Evolutionary conservation across 225 moss, liverwort and hornwort species (phyloP).

Genomic region (Physcomitrium patens): DNA sequence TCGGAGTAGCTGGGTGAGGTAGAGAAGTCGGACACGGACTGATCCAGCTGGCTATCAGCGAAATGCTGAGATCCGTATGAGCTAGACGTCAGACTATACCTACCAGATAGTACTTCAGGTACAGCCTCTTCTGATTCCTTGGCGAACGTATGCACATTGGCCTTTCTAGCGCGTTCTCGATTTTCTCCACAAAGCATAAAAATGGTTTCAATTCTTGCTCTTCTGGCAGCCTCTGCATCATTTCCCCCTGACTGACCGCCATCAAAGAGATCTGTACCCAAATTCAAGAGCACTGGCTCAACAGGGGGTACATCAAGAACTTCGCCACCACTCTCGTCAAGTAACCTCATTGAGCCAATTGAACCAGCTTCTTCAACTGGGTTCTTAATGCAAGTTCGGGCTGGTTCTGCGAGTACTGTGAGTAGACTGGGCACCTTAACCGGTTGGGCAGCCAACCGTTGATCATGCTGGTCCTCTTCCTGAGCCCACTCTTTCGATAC

Average conservation of each 20-base stretch:
- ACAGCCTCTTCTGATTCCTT: conserved; percentile 35
- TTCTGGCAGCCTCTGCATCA: conserved; percentile 72
- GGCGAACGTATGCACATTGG: conserved; percentile 33
- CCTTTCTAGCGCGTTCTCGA: conserved; percentile 70
- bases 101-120: conserved; percentile 29
- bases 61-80: conserved; percentile 48
- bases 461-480: conserved; percentile 23
- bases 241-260: conserved; percentile 46
- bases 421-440: conserved; percentile 45
- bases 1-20: conserved; percentile 57
- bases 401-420: conserved; percentile 37
- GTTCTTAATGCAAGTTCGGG: background rate
- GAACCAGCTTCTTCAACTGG: conserved; percentile 23
- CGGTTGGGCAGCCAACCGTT: conserved; percentile 22
- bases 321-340: conserved; percentile 42
- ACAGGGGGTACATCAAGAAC: background rate
- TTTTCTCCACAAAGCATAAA: conserved; percentile 86
- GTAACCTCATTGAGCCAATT: conserved; percentile 44
- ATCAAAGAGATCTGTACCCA: conserved; percentile 39
- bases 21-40: conserved; percentile 53
- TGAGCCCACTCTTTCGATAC: conserved; percentile 44
- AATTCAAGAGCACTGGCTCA: conserved; percentile 24
- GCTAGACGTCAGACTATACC: conserved; percentile 50
- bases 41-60: conserved; percentile 39
- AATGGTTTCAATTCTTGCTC: conserved; percentile 89